phyloP scores from a whole-genome alignment of 768 basidiomycete species.

The Sporobolomyces phaffii region DNA sequence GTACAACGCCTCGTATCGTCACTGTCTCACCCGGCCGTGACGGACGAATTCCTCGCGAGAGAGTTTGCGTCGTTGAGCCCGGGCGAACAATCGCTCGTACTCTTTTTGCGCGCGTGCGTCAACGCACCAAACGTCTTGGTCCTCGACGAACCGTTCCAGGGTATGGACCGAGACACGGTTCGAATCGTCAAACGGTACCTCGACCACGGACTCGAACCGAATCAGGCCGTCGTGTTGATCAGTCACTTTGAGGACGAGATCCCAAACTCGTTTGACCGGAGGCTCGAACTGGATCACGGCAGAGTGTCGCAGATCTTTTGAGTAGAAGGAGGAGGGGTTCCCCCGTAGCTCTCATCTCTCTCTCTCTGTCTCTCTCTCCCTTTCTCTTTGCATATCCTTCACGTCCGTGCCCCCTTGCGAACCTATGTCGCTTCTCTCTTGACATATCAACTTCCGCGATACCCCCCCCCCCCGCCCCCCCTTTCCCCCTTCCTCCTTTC shows the following conservation, averaged over 20 bases:
- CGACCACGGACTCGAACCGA: conserved; percentile 50
- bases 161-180: conserved; percentile 80
- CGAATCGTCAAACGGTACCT: conserved; percentile 60
- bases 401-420: too few species aligned
- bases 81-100: conserved; percentile 70
- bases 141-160: conserved; percentile 87
- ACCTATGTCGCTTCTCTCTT: too few species aligned
- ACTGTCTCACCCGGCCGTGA: conserved; percentile 49
- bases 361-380: too few species aligned
- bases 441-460: too few species aligned
- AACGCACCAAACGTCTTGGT: conserved; percentile 66
- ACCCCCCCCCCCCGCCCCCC: too few species aligned
- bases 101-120: conserved; percentile 81
- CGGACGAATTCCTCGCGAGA: conserved; percentile 50
- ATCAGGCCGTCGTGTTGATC: conserved; percentile 74
- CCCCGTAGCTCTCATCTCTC: too few species aligned
- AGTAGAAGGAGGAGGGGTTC: too few species aligned
- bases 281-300: conserved; percentile 18
- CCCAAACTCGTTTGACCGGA: conserved; percentile 48
- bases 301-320: conserved; percentile 17
- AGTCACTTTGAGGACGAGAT: conserved; percentile 90
- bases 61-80: conserved; percentile 62
- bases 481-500: too few species aligned
- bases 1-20: conserved; percentile 59
- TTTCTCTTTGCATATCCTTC: too few species aligned